These are phyloP conservation scores for Solanum aculeatissimum DNA, from an alignment of 305 asterid genomes.

Conservation along the genomic window DNA sequence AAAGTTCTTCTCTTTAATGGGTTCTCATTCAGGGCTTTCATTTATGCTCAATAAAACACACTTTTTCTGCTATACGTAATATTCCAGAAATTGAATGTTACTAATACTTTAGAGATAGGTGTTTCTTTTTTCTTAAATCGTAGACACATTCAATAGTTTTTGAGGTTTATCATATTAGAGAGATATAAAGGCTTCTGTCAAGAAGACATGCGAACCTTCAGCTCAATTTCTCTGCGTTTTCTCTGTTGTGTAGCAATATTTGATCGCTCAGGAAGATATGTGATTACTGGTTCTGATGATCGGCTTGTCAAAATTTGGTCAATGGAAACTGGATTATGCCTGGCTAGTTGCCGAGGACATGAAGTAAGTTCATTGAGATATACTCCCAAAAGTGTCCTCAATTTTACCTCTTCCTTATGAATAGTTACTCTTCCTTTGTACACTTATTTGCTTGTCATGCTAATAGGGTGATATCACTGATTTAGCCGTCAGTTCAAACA, in stretches of 20 bases:
- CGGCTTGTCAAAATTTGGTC: conserved; percentile 98
- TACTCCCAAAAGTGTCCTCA: not conserved
- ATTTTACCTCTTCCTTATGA: not conserved
- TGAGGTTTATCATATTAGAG: not conserved
- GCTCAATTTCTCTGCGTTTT: not conserved
- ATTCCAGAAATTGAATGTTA: not conserved
- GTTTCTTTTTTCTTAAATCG: not conserved
- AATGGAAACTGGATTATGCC: conserved; percentile 97
- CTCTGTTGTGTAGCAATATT: conserved; percentile 64
- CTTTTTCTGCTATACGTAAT: not conserved
- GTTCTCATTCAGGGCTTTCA: not conserved
- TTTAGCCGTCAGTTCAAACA: conserved; percentile 84
- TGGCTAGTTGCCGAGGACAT: conserved; percentile 96
- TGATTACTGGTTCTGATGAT: conserved; percentile 98
- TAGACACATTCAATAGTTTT: not conserved
- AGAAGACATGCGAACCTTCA: not conserved
- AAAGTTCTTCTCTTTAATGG: not conserved
- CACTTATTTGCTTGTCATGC: conserved; percentile 17
- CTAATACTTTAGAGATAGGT: not conserved
- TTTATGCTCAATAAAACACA: not conserved
- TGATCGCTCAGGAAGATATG: conserved; percentile 92
- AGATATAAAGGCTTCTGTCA: not conserved
- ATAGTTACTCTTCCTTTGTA: conserved; percentile 3
- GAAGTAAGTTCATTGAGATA: conserved; percentile 51
- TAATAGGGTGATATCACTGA: conserved; percentile 94